Percentiles rank a stretch among this genome's conserved stretches.
Conservation (phyloP, 495 filamentous ascomycete genomes). For the Copromyces sp. region DNA sequence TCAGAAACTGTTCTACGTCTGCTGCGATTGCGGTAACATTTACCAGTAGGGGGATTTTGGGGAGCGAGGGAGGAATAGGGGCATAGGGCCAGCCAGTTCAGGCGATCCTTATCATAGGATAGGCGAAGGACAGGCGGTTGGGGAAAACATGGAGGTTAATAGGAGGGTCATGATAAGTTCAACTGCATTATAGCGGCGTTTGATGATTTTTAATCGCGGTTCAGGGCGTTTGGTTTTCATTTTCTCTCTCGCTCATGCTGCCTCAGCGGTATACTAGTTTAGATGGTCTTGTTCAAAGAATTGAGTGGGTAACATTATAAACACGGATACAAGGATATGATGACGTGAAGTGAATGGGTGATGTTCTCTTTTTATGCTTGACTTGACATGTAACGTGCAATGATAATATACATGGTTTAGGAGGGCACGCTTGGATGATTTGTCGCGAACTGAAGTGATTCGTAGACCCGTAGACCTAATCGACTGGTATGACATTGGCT, state of each 20-base stretch:
- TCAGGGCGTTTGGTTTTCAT: background rate
- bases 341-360: background rate
- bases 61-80: background rate
- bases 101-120: background rate
- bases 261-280: background rate
- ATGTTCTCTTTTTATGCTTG: background rate
- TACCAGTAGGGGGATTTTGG: conserved; percentile 40
- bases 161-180: background rate
- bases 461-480: background rate
- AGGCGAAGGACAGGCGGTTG: background rate
- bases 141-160: background rate
- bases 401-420: background rate
- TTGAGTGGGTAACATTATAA: background rate
- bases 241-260: background rate
- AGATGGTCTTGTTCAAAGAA: background rate
- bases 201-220: background rate
- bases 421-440: background rate
- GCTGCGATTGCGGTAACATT: conserved; percentile 82
- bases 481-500: background rate
- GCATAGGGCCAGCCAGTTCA: no score
- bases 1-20: conserved; percentile 96
- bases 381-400: background rate
- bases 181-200: background rate
- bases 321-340: background rate
- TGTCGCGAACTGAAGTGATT: background rate